phyloP scores from a whole-genome alignment of 2,329 filamentous ascomycete genomes.

The Sporothrix pseudoabietina region DNA sequence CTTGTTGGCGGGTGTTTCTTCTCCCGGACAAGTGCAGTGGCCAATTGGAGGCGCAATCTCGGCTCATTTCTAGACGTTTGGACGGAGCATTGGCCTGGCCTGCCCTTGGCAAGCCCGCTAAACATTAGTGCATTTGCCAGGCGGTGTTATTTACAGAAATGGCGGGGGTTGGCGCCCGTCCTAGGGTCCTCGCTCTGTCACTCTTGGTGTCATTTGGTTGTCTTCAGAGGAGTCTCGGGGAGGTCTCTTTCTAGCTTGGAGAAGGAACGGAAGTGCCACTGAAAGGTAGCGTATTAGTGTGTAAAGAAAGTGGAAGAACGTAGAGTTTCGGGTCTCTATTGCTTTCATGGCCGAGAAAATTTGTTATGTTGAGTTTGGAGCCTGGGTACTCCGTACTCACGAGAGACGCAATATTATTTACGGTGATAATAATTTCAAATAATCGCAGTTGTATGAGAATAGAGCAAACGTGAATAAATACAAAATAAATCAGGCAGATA shows the following conservation, averaged over 20 bases:
- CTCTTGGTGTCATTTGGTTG: neutral
- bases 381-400: neutral
- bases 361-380: neutral
- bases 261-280: neutral
- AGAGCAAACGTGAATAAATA: neutral
- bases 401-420: neutral
- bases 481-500: neutral
- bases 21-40: neutral
- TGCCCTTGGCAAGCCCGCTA: neutral
- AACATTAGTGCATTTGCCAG: neutral
- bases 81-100: neutral
- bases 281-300: constrained; percentile 11
- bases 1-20: neutral
- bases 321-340: neutral
- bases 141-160: neutral
- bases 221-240: neutral
- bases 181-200: too few species aligned
- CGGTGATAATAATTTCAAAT: neutral
- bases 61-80: neutral
- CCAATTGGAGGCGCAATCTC: neutral
- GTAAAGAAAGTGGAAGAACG: neutral
- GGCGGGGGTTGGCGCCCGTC: constrained; percentile 11
- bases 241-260: neutral
- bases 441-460: neutral
- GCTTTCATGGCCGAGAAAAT: neutral